Evolutionary conservation across 1,284 basidiomycete species (phyloP), one percentile per base, ranked within the genome.

Genomic region (Leccinum fuscescens): DNA sequence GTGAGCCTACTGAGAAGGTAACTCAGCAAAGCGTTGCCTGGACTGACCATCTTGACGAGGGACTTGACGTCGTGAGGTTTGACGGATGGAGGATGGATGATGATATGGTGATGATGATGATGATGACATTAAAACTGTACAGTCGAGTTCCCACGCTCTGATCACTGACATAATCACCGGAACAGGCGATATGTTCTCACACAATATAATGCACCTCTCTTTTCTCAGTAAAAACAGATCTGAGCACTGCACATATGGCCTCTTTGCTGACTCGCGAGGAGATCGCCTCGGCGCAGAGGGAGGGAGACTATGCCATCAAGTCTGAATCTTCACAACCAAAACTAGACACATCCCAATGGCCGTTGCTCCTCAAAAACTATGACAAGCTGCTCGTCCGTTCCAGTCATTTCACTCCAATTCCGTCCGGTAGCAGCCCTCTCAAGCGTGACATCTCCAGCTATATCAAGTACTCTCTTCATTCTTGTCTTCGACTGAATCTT

Each of bases 321-420:
- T 86, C 92, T 14, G 90, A 94, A 76, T 77, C 81, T 37, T 77
- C 78, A 15, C 79, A 86, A 27, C 93, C 94, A 20, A 85, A 86
- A 69, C 86, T 96, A 42, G 93, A 98, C 77, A 98, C 96, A 31
- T 95, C 94, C 2, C 85, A 98, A 78, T 99, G 97, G 97, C 97
- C 97, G 35, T 82, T 99, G 31, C 86, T 99, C 11, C 85, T 99
- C 65, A 99, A 98, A 85, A 98, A 99, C 80, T 99, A 99, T 77
- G 96, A 97, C 83, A 96, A 96, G 76, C 79, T 96, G 27, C 88
- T 97, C 63, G 88, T 98, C 66, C 89, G 96, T 64, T 97, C 94
- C 53, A 90, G 92, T 62, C 97, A 99, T 81, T 99, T 98, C 76
- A 99, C 97, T 7, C 97, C 97, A 65, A 98, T 99, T 72, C 94